Conservation (phyloP, 2,329 filamentous ascomycete species). For the Ascosphaera apis region DNA sequence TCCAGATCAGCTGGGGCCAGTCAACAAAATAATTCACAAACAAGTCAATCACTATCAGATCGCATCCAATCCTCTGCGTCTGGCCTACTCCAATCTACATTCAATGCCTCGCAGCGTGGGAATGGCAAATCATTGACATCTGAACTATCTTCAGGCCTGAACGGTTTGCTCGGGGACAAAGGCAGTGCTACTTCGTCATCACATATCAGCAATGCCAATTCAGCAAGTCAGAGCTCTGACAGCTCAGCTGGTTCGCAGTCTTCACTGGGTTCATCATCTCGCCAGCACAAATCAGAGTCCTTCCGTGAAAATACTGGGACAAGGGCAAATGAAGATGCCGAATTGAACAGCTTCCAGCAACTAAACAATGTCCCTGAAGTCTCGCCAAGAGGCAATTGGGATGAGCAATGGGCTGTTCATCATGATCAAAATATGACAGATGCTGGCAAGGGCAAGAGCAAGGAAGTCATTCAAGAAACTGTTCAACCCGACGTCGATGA, state of each 20-base stretch:
- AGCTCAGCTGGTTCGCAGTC: neutral
- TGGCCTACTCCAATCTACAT: slow-evolving; percentile 3
- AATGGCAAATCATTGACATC: no score
- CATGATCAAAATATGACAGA: neutral
- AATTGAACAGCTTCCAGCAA: neutral
- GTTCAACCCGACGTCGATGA: neutral
- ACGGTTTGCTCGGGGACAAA: neutral
- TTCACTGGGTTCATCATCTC: neutral
- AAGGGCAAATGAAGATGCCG: neutral
- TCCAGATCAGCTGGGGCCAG: neutral
- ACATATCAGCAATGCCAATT: neutral
- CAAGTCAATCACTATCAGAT: slow-evolving; percentile 2
- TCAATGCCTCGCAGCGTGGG: neutral
- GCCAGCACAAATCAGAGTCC: neutral
- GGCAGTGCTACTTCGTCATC: neutral
- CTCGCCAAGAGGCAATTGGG: neutral
- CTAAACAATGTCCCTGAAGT: neutral
- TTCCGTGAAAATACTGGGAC: neutral
- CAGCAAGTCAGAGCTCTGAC: neutral
- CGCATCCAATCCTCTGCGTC: slow-evolving; percentile 7
- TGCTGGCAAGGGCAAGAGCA: neutral
- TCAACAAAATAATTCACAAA: neutral
- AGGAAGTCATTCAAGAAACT: neutral
- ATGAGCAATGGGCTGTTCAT: neutral
- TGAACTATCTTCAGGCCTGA: no score